Evolutionary conservation across 495 filamentous ascomycete genomes (phyloP).

Genomic region (Penicillium samsonianum): DNA sequence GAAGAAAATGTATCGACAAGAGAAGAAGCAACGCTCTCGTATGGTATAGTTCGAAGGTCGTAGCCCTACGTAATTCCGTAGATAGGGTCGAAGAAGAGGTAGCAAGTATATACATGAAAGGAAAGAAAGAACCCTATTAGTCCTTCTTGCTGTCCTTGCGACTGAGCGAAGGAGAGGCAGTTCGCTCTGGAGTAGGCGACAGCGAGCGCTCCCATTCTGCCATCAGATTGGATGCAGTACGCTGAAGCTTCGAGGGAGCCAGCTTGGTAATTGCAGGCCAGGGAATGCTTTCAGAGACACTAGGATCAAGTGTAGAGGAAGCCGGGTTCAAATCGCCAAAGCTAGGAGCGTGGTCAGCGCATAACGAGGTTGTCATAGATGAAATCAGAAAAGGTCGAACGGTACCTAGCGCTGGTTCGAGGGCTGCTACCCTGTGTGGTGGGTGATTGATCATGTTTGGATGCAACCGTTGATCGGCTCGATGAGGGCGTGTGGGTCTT

Average conservation of each 20-base stretch:
- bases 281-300: constrained; percentile 59
- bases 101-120: constrained; percentile 23
- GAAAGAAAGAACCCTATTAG: constrained; percentile 23
- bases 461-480: constrained; percentile 48
- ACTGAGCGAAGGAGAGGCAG: constrained; percentile 23
- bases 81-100: constrained; percentile 26
- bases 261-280: constrained; percentile 67
- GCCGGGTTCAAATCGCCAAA: constrained; percentile 47
- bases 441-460: constrained; percentile 49
- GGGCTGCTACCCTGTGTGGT: constrained; percentile 50
- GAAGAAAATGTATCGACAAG: constrained; percentile 17
- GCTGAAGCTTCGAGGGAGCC: constrained; percentile 65
- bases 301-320: constrained; percentile 36
- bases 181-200: constrained; percentile 38
- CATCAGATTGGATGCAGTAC: constrained; percentile 72
- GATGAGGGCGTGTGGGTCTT: constrained; percentile 51
- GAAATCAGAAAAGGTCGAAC: constrained; percentile 37
- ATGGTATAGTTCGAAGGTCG: constrained; percentile 32
- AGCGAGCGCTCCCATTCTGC: constrained; percentile 71
- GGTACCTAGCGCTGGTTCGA: constrained; percentile 56
- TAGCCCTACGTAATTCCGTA: constrained; percentile 42
- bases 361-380: constrained; percentile 37
- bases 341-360: constrained; percentile 36
- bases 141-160: constrained; percentile 44
- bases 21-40: constrained; percentile 39